Evolutionary conservation across 768 basidiomycete genomes (phyloP), one percentile per base, ranked within the genome.

Genomic region (Coprinellus micaceus): DNA sequence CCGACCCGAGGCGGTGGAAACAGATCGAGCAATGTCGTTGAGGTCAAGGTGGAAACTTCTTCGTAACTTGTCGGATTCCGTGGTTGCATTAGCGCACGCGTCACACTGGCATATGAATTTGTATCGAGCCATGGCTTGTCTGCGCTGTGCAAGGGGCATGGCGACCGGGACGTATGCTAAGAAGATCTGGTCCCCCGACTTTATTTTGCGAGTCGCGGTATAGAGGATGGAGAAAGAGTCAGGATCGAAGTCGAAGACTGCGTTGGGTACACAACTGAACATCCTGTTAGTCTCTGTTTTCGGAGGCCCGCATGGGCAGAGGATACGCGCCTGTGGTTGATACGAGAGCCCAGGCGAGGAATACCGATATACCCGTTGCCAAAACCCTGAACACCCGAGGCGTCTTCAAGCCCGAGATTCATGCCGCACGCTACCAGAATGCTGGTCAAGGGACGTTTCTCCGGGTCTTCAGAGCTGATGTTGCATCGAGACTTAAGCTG

Each of bases 291-390:
- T n/a, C 9, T 28, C 15, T 48, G n/a, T 45, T 46, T 54, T 12
- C 21, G 24, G 11, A 3, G 17, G 2, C 22, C 11, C 24, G 4
- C 15, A 21, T 15, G 24, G 71, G 74, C 74, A 74, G 52, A 75
- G 74, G 44, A 74, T 62, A 21, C 73, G 69, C 58, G 57, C 75
- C 74, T 74, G 52, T 76, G 74, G 44, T 74, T 76, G 41, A 74
- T 62, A 21, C 73, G 69, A 54, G 57, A 57, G 12, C 48, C 54
- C 21, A 60, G 9, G 21, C 58, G 53, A 6, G 50, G 43, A 29
- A 60, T 30, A 0, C 36, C 53, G 25, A 15, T 6, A 41, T 58
- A 61, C 13, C 37, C 33, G 37, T 49, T 49, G 12, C 46, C 46
- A 24, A 24, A 47, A 19, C 12, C 19, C 25, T 47, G 46, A 12